Percentiles rank a stretch among this genome's conserved stretches.
Evolutionary conservation across 768 basidiomycete species (phyloP).

Genomic region (Boletus tylopilopsis): DNA sequence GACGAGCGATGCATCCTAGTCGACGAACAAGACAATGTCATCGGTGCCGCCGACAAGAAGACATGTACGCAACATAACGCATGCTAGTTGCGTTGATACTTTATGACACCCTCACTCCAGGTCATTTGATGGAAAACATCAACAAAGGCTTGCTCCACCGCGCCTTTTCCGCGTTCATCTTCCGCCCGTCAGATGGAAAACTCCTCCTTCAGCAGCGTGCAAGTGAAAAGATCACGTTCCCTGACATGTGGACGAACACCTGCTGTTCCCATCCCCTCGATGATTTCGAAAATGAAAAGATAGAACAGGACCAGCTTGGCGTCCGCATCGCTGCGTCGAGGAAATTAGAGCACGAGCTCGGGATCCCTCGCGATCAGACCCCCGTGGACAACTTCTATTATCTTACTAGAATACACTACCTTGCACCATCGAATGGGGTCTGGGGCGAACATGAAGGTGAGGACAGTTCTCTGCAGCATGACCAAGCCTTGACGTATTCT

Average conservation of each 20-base stretch:
- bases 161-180: slow-evolving; percentile 97
- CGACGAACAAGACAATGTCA: slow-evolving; percentile 78
- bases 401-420: slow-evolving; percentile 94
- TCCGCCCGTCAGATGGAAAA: slow-evolving; percentile 90
- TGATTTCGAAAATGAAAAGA: slow-evolving; percentile 83
- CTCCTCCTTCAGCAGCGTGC: slow-evolving; percentile 93
- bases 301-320: slow-evolving; percentile 73
- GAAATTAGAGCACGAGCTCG: slow-evolving; percentile 95
- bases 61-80: slow-evolving; percentile 60
- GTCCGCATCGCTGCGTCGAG: slow-evolving; percentile 89
- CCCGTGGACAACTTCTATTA: slow-evolving; percentile 88
- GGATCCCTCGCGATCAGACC: slow-evolving; percentile 77
- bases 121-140: slow-evolving; percentile 98
- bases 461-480: slow-evolving; percentile 8
- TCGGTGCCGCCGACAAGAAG: slow-evolving; percentile 93
- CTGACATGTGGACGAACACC: slow-evolving; percentile 99
- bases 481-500: slow-evolving; percentile 8
- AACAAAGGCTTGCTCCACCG: slow-evolving; percentile 91
- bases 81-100: not conserved
- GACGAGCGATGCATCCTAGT: slow-evolving; percentile 93
- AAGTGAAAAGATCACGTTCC: slow-evolving; percentile 99
- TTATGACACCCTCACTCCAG: slow-evolving; percentile 30
- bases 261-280: slow-evolving; percentile 97
- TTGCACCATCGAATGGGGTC: slow-evolving; percentile 85
- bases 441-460: slow-evolving; percentile 99